Evolutionary conservation across 345 rosid species (phyloP), one percentile per base, ranked within the genome.

Genomic region (Lumnitzera littorea): DNA sequence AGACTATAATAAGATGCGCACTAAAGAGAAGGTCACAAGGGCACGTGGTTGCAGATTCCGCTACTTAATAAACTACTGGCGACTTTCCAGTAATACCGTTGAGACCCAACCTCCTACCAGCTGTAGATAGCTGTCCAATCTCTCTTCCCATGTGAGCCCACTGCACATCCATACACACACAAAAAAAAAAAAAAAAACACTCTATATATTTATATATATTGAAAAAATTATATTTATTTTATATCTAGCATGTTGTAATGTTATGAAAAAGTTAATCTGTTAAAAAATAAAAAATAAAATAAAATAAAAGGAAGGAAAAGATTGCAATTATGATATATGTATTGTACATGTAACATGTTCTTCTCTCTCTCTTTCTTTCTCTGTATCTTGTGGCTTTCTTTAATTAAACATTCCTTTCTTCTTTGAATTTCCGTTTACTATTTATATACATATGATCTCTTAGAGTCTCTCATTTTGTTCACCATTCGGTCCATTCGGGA

Each of bases 21-120:
- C 67, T 49, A 53, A 63, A 72, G 67, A 47, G 69, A 36, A 29
- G 77, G 76, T 67, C 74, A 69, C 74, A 63, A 53, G 61, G 78
- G 82, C 89, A 84, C 84, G 84, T 84, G 87, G 72, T 41, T 64
- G 73, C 67, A 73, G 76, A 71, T 78, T 75, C 78, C 61, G 17
- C 61, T 51, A 43, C 55, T 68, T 67, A 72, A 61, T 73, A 72
- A 76, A 78, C 71, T 36, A 72, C 63, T 61, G 66, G 84, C 85
- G 87, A 79, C 83, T 80, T 85, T 78, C 84, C 82, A 80, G 90
- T 85, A 76, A 79, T 74, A 84, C 89, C 89, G 83, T 85, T 82
- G 86, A 83, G 81, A 65, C 74, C 73, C 78, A 62, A 24, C 79
- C 71, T 52, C 53, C 75, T 17, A 64, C 74, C 89, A 86, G 96